These are phyloP conservation scores for Trichoderma sp. DNA, from an alignment of 2,329 filamentous ascomycete genomes.

Conservation along the genomic window DNA sequence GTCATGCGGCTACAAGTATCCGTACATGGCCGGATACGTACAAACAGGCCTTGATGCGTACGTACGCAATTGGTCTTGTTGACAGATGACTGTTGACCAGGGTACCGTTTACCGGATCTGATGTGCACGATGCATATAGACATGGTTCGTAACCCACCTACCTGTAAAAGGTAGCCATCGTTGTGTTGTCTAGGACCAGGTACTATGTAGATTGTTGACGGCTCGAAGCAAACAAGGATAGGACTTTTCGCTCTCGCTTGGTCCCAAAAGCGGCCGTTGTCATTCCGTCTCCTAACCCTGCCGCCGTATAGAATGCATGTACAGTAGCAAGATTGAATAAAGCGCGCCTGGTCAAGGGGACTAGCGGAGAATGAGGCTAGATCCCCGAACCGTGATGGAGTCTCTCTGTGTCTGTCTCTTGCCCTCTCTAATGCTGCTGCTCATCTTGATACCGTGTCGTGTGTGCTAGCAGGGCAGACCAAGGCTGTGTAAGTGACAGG, in stretches of 20 bases:
- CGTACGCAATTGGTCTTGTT: background rate
- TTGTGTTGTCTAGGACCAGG: background rate
- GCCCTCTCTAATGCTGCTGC: background rate
- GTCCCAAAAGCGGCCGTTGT: background rate
- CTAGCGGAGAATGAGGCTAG: background rate
- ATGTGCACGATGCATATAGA: background rate
- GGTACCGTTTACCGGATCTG: background rate
- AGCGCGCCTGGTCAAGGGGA: background rate
- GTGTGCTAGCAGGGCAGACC: background rate
- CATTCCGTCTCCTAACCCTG: background rate
- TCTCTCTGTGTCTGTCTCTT: background rate
- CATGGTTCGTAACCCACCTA: background rate
- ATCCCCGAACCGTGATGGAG: background rate
- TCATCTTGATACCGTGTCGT: background rate
- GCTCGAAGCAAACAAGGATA: background rate
- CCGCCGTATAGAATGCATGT: background rate
- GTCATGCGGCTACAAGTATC: background rate
- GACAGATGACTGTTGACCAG: background rate
- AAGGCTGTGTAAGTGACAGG: slow-evolving; percentile 1
- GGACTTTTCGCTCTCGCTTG: background rate
- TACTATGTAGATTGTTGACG: background rate
- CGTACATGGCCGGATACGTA: background rate
- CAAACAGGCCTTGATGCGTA: background rate
- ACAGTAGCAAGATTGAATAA: background rate
- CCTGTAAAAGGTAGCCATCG: background rate